These are phyloP conservation scores for Dillenia turbinata DNA, from an alignment of 164 flowering plant species.

Conservation along the genomic window DNA sequence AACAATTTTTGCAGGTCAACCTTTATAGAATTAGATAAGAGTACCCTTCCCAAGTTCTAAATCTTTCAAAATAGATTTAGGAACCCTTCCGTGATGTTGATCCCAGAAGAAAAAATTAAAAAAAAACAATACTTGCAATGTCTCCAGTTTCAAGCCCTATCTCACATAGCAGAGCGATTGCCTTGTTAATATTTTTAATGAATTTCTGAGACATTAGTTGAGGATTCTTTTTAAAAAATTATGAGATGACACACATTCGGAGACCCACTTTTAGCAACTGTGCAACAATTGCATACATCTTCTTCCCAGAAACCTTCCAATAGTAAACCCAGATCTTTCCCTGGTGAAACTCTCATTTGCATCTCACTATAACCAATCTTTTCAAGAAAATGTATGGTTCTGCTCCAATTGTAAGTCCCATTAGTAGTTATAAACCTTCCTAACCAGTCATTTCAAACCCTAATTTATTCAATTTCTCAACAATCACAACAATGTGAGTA, in stretches of 20 bases:
- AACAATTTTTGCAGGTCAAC: conserved; percentile 33
- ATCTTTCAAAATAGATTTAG: conserved; percentile 28
- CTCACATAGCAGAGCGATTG: conserved; percentile 29
- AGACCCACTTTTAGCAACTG: conserved; percentile 49
- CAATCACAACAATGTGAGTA: conserved; percentile 26
- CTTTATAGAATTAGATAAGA: conserved; percentile 29
- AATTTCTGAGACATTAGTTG: conserved; percentile 28
- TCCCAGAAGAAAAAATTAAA: conserved; percentile 23
- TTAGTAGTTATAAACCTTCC: conserved; percentile 26
- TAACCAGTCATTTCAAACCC: conserved; percentile 50
- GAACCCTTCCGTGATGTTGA: conserved; percentile 33
- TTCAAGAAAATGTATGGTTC: conserved; percentile 38
- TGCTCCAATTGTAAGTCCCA: conserved; percentile 35
- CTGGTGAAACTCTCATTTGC: conserved; percentile 28
- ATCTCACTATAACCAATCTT: conserved; percentile 39
- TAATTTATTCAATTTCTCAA: conserved; percentile 28
- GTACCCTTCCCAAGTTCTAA: conserved; percentile 24
- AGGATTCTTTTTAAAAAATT: conserved; percentile 32
- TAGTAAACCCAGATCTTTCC: conserved; percentile 32
- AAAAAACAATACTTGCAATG: conserved; percentile 27
- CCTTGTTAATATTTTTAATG: conserved; percentile 25
- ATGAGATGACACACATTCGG: conserved; percentile 21
- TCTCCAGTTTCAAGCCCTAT: conserved; percentile 36
- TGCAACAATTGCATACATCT: conserved; percentile 35
- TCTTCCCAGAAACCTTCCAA: conserved; percentile 58